phyloP scores from a whole-genome alignment of 2,329 filamentous ascomycete species.

The Colletotrichum filicis region DNA sequence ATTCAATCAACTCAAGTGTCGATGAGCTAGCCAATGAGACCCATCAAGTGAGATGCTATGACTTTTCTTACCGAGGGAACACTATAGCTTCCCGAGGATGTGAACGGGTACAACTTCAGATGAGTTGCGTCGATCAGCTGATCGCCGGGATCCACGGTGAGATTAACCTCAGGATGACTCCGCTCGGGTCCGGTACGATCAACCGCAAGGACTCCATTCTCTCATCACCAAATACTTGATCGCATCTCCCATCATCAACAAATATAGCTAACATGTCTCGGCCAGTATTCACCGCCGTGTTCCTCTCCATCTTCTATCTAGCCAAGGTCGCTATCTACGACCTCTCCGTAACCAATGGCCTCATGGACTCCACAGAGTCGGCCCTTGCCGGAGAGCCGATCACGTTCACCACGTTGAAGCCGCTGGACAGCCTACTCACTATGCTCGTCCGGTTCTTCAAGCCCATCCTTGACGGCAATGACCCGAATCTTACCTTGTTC shows the following conservation, averaged over 20 bases:
- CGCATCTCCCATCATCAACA: not conserved
- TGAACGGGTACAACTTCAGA: not conserved
- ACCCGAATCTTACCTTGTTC: constrained; percentile 34
- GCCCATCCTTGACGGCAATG: constrained; percentile 32
- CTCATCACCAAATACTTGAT: not conserved
- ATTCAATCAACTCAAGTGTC: not conserved
- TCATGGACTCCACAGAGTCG: not conserved
- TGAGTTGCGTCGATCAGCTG: not conserved
- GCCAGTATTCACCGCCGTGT: not conserved
- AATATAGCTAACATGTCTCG: constrained; percentile 6
- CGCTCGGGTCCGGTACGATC: not conserved
- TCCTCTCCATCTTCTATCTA: constrained; percentile 16
- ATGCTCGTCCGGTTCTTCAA: constrained; percentile 36
- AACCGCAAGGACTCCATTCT: not conserved
- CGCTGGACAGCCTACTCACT: constrained; percentile 35
- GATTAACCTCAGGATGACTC: not conserved
- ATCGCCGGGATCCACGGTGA: not conserved
- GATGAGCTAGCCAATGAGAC: not conserved
- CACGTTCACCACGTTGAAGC: constrained; percentile 36
- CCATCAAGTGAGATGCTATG: not conserved
- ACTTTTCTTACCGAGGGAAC: not conserved
- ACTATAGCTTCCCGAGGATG: not conserved
- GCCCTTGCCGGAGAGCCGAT: constrained; percentile 5
- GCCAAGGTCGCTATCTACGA: constrained; percentile 26
- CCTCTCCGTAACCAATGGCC: constrained; percentile 19